Evolutionary conservation across 2,329 filamentous ascomycete species (phyloP), one percentile per base, ranked within the genome.

Genomic region (Colletotrichum musae): DNA sequence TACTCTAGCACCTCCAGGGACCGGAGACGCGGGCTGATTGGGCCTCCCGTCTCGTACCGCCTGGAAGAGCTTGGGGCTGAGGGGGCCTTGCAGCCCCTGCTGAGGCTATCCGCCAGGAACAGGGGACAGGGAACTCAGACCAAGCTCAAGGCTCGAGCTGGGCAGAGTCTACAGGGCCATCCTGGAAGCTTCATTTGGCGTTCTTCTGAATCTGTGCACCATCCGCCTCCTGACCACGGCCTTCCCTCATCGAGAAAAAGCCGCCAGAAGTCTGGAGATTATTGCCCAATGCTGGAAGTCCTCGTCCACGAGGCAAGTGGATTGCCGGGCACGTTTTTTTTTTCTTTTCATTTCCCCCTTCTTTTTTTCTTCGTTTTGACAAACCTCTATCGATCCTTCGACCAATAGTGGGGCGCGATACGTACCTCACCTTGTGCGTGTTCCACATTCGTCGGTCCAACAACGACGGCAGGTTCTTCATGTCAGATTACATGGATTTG

Each of bases 61-160:
- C 51, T 43, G 24, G 64, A 65, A 28, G 28, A 32, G 61, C 54
- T 58, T 68, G 63, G 65, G 60, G n/a, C 48, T 28, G 18, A 39
- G 56, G 51, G 28, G 58, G 9, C 41, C 39, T 13, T 43, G 4
- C 39, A 12, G 7, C 12, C 4, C 51, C 58, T 51, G 58, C 4
- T 39, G 53, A 58, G 47, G 32, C 59, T 57, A 51, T 26, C 21
- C n/a, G 26, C 28, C 26, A 21, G 45, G 15, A 36, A 43, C 48
- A 53, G 39, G 65, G 65, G 48, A 5, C 24, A 32, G 16, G 41
- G 28, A 57, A 45, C 45, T 36, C 21, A n/a, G 26, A 45, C 43
- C 43, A 52, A 43, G 16, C 18, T 32, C 26, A 52, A 60, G 21
- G 21, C 21, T 24, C 32, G 10, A 36, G 32, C 15, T 26, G 58